Percentiles rank a stretch among this genome's conserved stretches.
Conservation (phyloP, 805 yeast species). For the Spencermartinsiella europaea region DNA sequence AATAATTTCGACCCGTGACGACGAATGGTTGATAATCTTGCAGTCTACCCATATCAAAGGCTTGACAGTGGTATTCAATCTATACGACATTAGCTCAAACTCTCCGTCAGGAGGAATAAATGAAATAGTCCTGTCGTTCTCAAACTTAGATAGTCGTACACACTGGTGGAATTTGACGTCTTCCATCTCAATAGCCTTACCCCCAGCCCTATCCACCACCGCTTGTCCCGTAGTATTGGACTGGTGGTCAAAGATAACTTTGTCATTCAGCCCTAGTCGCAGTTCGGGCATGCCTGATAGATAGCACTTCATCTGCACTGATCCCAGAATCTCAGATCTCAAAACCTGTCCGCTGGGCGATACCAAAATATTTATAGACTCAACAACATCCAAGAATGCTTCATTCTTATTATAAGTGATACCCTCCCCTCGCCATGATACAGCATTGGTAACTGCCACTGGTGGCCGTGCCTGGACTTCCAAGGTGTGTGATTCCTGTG, state of each 20-base stretch:
- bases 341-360: slow-evolving; percentile 57
- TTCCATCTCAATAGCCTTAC: slow-evolving; percentile 39
- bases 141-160: slow-evolving; percentile 65
- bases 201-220: slow-evolving; percentile 7
- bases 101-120: slow-evolving; percentile 91
- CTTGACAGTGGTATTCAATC: slow-evolving; percentile 36
- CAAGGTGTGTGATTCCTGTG: slow-evolving; percentile 46
- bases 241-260: slow-evolving; percentile 25
- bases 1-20: slow-evolving; percentile 38
- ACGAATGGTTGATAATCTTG: slow-evolving; percentile 41
- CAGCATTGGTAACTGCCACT: slow-evolving; percentile 68
- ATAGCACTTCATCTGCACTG: slow-evolving; percentile 65
- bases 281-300: slow-evolving; percentile 88
- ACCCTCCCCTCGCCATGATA: slow-evolving; percentile 92
- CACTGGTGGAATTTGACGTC: slow-evolving; percentile 86
- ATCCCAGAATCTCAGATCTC: slow-evolving; percentile 66
- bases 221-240: slow-evolving; percentile 25
- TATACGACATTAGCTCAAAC: slow-evolving; percentile 58
- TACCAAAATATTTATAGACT: slow-evolving; percentile 63
- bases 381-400: slow-evolving; percentile 81
- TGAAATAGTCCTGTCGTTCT: slow-evolving; percentile 52
- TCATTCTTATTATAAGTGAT: slow-evolving; percentile 84
- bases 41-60: slow-evolving; percentile 51
- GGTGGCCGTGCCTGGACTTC: slow-evolving; percentile 46
- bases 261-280: slow-evolving; percentile 63